phyloP scores from a whole-genome alignment of 768 basidiomycete genomes.

The Mycena alexandri region DNA sequence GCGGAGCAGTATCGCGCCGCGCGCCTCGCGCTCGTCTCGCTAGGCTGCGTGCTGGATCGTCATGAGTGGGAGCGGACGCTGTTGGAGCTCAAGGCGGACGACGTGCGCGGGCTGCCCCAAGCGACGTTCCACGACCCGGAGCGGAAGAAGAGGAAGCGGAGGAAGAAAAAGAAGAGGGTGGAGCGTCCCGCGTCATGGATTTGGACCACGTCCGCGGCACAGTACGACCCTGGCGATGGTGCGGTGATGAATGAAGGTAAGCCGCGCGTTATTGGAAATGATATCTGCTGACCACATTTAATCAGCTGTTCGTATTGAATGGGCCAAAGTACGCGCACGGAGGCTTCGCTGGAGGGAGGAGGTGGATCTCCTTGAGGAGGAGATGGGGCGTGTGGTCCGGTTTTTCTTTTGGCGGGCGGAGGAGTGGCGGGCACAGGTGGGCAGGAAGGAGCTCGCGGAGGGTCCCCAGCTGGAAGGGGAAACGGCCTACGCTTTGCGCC shows the following conservation, averaged over 20 bases:
- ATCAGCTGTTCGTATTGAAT: neutral
- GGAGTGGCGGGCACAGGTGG: slow-evolving; percentile 33
- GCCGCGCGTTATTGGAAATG: too few relatives aligned
- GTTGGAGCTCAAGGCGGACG: neutral
- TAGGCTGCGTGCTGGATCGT: neutral
- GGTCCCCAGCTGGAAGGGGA: neutral
- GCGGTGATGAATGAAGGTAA: neutral
- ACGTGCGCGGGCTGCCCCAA: neutral
- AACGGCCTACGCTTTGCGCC: neutral
- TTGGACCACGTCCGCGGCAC: neutral
- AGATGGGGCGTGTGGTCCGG: slow-evolving; percentile 37
- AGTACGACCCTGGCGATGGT: neutral
- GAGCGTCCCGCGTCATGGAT: slow-evolving; percentile 14
- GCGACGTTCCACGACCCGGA: neutral
- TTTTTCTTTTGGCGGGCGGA: slow-evolving; percentile 36
- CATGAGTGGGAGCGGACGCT: neutral
- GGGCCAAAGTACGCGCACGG: neutral
- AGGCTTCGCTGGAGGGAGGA: slow-evolving; percentile 32
- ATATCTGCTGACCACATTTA: neutral
- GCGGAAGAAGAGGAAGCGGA: neutral
- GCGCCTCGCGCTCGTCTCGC: neutral
- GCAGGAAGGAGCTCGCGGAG: neutral
- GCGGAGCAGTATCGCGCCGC: neutral
- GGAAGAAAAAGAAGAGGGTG: neutral
- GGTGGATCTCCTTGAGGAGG: slow-evolving; percentile 40